Conservation (phyloP, 164 flowering plant species). For the Aristolochia contorta region DNA sequence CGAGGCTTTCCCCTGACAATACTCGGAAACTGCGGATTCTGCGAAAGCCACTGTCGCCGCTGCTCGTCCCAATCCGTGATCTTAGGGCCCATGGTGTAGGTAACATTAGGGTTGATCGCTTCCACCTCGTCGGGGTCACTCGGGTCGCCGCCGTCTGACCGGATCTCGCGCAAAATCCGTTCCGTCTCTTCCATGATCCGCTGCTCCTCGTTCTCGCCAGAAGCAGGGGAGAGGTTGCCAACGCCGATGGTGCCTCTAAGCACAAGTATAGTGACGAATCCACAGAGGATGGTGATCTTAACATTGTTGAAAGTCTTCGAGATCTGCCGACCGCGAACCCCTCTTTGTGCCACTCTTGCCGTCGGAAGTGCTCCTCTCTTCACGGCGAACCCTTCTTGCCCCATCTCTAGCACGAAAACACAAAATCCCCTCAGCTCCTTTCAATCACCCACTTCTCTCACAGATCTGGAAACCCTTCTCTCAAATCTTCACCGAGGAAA, state of each 20-base stretch:
- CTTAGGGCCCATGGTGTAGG: constrained; percentile 65
- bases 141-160: constrained; percentile 53
- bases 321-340: constrained; percentile 59
- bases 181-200: constrained; percentile 45
- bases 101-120: constrained; percentile 32
- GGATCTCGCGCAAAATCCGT: constrained; percentile 66
- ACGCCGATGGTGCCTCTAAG: constrained; percentile 86
- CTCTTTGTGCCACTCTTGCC: constrained; percentile 4
- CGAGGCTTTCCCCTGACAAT: constrained; percentile 40
- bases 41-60: constrained; percentile 51
- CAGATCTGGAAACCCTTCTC: too few species aligned
- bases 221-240: constrained; percentile 35
- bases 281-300: constrained; percentile 84
- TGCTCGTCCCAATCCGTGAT: constrained; percentile 51
- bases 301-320: constrained; percentile 73
- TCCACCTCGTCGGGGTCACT: constrained; percentile 23
- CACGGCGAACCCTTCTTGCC: constrained; percentile 37
- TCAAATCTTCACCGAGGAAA: too few species aligned
- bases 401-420: constrained; percentile 19
- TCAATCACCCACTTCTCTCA: too few species aligned
- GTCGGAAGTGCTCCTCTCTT: constrained; percentile 28
- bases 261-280: constrained; percentile 80
- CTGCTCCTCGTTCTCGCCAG: constrained; percentile 32
- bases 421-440: too few species aligned
- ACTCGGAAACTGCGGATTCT: constrained; percentile 54